Evolutionary conservation across 345 rosid species (phyloP), one percentile per base, ranked within the genome.

Genomic region (Citrus trifoliata): DNA sequence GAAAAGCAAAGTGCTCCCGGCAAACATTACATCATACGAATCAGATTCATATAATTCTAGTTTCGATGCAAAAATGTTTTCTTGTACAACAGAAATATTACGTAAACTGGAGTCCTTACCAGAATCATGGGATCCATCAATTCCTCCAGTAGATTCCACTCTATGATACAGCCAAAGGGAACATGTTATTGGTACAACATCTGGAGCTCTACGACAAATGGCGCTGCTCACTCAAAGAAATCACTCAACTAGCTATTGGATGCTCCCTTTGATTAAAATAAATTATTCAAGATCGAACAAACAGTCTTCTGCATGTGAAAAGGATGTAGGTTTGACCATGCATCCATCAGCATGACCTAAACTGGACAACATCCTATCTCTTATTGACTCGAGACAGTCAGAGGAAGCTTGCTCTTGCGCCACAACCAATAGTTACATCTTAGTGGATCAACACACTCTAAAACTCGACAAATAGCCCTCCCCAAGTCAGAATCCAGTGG

Each of bases 351-450:
- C 61, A 53, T 2, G 51, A 30, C 35, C n/a, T 12, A 32, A 63
- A 28, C 70, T 13, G 1, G n/a, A 37, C 30, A n/a, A 63, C 40
- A 9, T 21, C 58, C 14, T 1, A 62, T 61, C 68, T 6, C 13
- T 46, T 12, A 21, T 22, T 18, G 35, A 32, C 58, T 55, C 40
- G 25, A 82, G 61, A 69, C 73, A 30, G 80, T 74, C 7, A 33
- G 13, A 9, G 88, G 70, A 62, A 92, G 87, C 83, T 80, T 90
- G 85, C 83, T 83, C 83, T 90, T 94, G 67, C 93, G 88, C 97
- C 95, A 93, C 40, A 71, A 80, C 98, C 98, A 96, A 71, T 91
- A 94, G 83, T 85, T 89, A 56, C 88, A 89, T 80, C 98, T 89
- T 79, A 94, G 70, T 8, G 93, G 82, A 85, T 96, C 99, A 14